Evolutionary conservation across 352 stramenopile species (phyloP).

Genomic region (Globisporangium radiosum): DNA sequence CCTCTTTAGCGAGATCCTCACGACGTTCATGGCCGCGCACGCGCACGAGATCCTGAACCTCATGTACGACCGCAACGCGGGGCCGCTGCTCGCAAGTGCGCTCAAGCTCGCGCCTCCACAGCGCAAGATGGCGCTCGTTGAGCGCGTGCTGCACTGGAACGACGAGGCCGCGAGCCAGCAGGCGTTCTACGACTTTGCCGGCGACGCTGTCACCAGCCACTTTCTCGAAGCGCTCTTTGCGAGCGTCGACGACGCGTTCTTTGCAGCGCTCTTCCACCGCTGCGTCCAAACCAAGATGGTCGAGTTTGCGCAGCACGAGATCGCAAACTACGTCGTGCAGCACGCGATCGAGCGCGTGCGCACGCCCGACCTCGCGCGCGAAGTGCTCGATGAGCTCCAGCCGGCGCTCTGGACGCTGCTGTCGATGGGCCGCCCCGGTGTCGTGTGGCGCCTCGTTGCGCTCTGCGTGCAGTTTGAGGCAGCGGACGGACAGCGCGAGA

Average conservation of each 20-base stretch:
- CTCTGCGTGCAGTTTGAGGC: conserved; percentile 60
- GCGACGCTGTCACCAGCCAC: conserved; percentile 71
- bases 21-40: conserved; percentile 31
- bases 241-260: conserved; percentile 58
- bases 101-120: conserved; percentile 52
- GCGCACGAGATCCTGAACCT: conserved; percentile 46
- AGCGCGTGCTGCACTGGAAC: conserved; percentile 70
- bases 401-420: conserved; percentile 61
- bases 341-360: conserved; percentile 52
- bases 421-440: conserved; percentile 56
- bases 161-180: conserved; percentile 40
- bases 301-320: conserved; percentile 62
- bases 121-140: conserved; percentile 39
- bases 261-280: conserved; percentile 54
- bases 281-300: conserved; percentile 57
- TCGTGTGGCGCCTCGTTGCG: conserved; percentile 75
- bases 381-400: conserved; percentile 56
- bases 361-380: conserved; percentile 29
- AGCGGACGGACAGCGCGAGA: conserved; percentile 25
- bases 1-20: conserved; percentile 55
- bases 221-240: conserved; percentile 63
- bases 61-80: conserved; percentile 71
- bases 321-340: conserved; percentile 83
- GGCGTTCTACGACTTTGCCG: conserved; percentile 62
- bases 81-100: conserved; percentile 55